Evolutionary conservation across 1,139 yeast species (phyloP), one percentile per base, ranked within the genome.

Genomic region (Yamadazyma pseudoaaseri): DNA sequence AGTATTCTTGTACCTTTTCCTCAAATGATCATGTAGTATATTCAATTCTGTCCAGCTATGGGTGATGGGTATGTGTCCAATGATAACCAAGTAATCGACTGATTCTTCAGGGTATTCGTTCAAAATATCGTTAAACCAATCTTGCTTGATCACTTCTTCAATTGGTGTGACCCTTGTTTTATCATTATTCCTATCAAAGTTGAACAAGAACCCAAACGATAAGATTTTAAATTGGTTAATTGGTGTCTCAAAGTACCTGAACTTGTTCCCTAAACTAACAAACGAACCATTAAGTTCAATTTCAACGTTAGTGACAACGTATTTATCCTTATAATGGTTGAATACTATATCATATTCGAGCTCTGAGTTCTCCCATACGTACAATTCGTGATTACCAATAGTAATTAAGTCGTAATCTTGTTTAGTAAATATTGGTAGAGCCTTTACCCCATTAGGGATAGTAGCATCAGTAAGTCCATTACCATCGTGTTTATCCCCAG

Each of bases 401-500:
- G 96, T 85, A 27, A 92, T 60, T 26, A 92, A 56, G 54, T 92
- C 97, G 49, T 82, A 86, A 39, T 84, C 81, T 38, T 76, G 76
- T 44, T 73, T 62, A 43, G 72, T 72, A 55, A 89, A 89, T 0
- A 87, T 69, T 1, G 74, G 70, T 23, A 80, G 73, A 1, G 92
- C 74, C 18, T 70, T 56, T 9, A 63, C 51, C 0, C 97, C 97
- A 48, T 81, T 81, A 2, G 90, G 86, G 3, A 31, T 43, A 0
- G 95, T 82, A 8, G 83, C 81, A 58, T 90, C 97, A 29, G 89
- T 74, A 15, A 82, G 59, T 1, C 97, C 98, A 52, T 87, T 89
- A 1, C 98, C 98, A 56, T 92, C 97, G 48, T 86, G 96, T 41
- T 87, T 79, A 58, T 92, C 98, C 6, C 98, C 98, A 1, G 94